phyloP scores from a whole-genome alignment of 2,329 filamentous ascomycete genomes.

The Aspergillus bombycis region DNA sequence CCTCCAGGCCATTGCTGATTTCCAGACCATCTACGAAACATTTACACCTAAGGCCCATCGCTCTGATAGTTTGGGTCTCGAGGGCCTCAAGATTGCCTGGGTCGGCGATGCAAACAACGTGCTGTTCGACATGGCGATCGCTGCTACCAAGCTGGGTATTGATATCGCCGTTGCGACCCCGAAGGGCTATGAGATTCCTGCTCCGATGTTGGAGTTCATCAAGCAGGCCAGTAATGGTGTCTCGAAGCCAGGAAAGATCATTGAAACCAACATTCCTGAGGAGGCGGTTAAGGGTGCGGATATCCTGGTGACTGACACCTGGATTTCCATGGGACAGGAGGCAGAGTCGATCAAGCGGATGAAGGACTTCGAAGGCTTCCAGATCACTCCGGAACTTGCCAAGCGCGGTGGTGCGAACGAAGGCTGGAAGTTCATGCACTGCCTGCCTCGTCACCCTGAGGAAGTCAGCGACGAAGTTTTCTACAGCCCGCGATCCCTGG shows the following conservation, averaged over 20 bases:
- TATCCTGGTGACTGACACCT: conserved; percentile 93
- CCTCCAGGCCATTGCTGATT: conserved; percentile 91
- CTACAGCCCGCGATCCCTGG: conserved; percentile 80
- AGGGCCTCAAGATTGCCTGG: conserved; percentile 92
- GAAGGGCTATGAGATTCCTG: conserved; percentile 78
- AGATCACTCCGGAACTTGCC: conserved; percentile 85
- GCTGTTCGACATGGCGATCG: conserved; percentile 89
- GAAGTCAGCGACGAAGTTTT: conserved; percentile 96
- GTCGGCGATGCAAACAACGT: conserved; percentile 97
- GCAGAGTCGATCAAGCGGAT: conserved; percentile 76
- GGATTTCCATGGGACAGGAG: conserved; percentile 98
- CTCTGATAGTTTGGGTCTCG: conserved; percentile 64
- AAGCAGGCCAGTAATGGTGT: conserved; percentile 62
- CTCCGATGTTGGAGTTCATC: conserved; percentile 74
- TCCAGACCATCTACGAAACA: conserved; percentile 82
- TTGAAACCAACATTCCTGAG: conserved; percentile 77
- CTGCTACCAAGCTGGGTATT: conserved; percentile 82
- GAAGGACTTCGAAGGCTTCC: conserved; percentile 83
- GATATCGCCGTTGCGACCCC: conserved; percentile 87
- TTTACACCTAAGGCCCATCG: conserved; percentile 58
- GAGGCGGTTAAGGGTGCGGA: conserved; percentile 85
- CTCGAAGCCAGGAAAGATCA: conserved; percentile 65
- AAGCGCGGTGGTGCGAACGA: conserved; percentile 82
- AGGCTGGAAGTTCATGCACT: conserved; percentile 98
- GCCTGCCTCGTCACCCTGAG: conserved; percentile 85